A percentile compares a stretch with the other conserved stretches of the same genome.
Conservation (phyloP, 2,329 filamentous ascomycete genomes). For the Colletotrichum kahawae region DNA sequence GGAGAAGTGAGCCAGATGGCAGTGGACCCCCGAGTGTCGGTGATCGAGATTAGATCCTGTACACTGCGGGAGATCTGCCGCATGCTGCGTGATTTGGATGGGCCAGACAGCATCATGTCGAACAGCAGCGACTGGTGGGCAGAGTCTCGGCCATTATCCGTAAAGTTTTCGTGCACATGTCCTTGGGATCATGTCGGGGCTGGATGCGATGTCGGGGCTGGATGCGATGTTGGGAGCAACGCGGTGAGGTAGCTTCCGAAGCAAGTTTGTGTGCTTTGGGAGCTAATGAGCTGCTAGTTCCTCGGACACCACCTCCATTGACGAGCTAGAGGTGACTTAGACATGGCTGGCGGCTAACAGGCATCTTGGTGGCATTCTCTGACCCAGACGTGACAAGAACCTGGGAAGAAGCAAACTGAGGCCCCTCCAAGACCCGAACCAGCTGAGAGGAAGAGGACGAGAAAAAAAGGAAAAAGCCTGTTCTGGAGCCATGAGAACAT, state of each 20-base stretch:
- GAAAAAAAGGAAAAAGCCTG: not conserved
- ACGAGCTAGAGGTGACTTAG: not conserved
- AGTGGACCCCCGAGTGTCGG: not conserved
- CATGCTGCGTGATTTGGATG: constrained; percentile 1
- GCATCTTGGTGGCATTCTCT: not conserved
- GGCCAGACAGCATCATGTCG: not conserved
- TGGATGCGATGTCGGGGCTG: not conserved
- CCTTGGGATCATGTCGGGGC: not conserved
- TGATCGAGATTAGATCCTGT: constrained; percentile 15
- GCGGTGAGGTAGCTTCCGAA: constrained; percentile 5
- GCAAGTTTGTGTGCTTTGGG: not conserved
- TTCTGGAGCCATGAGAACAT: not conserved
- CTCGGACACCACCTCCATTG: not conserved
- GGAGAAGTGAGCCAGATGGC: not conserved
- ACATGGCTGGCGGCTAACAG: not conserved
- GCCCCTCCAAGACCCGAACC: not conserved
- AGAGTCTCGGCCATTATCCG: not conserved
- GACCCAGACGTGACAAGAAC: not conserved
- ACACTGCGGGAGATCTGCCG: constrained; percentile 13
- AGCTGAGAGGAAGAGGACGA: not conserved
- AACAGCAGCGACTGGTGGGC: not conserved
- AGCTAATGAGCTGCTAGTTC: not conserved
- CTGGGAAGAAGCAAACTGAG: not conserved
- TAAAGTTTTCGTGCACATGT: not conserved
- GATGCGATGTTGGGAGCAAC: not conserved